Base-by-base conservation (phyloP, 1,139 yeast species). In the Yamadazyma triangularis region DNA sequence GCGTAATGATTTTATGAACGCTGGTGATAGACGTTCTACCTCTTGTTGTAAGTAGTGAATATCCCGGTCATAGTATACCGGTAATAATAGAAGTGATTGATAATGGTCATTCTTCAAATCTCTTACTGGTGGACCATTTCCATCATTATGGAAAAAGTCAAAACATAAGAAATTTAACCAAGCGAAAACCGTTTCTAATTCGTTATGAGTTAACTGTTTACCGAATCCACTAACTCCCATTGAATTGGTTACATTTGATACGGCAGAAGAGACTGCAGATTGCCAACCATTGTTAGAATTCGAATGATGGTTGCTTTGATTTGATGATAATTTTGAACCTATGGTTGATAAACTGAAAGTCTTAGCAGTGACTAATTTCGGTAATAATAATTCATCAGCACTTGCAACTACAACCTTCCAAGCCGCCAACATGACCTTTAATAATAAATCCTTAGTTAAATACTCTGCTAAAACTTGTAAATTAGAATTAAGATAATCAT, bases 111-210 rank as follows among this genome's bases (percentile, higher is more conserved):
- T 76, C 41, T 79, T 80, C 46, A 86, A 58, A 8, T 73, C 76
- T 40, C 73, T 78, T 25, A 84, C 49, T 0, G 88, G 73, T 0
- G 93, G 93, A 0, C 95, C 95, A 30, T 81, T 82, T 1, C 95
- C 95, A 34, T 74, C 79, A 47, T 84, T 81, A 50, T 86, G 79
- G 58, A 87, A 86, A 50, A 85, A 86, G 38, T 79, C 87, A 32
- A 75, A 57, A 38, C 81, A 75, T 23, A 85, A 58, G 8, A 80
- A 67, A 33, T 76, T 67, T 14, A 84, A 54, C 95, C 95, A 87
- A 1, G 75, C 67, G 41, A 82, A 78, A 1, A 84, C 76, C 1
- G 82, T 74, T 35, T 81, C 88, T 25, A 83, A 62, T 50, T 87
- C 95, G 25, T 59, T 62, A 23, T 62, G 60, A 0, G 83, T 70